phyloP scores from a whole-genome alignment of 148 eudicot species.

The Chenopodium album region DNA sequence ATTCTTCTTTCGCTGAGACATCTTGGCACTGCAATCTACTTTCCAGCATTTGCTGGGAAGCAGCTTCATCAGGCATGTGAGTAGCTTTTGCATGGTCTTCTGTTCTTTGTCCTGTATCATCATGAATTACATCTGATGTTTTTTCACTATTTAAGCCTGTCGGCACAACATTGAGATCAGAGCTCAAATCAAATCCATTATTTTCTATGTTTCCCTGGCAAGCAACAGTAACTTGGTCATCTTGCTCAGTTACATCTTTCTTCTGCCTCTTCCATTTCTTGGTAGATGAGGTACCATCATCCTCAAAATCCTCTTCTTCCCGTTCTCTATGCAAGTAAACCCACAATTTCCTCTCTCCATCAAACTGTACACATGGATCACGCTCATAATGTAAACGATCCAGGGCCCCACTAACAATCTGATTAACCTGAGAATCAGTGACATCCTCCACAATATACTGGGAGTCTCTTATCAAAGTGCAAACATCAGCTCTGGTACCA shows the following conservation, averaged over 20 bases:
- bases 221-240: constrained; percentile 72
- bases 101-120: constrained; percentile 31
- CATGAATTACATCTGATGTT: constrained; percentile 30
- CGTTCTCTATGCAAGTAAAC: constrained; percentile 89
- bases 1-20: constrained; percentile 50
- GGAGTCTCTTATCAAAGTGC: constrained; percentile 86
- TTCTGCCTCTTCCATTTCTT: constrained; percentile 96
- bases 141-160: constrained; percentile 40
- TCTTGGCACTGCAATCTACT: constrained; percentile 44
- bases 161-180: constrained; percentile 65
- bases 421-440: constrained; percentile 78
- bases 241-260: constrained; percentile 75
- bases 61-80: constrained; percentile 38
- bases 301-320: constrained; percentile 97
- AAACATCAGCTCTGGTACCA: constrained; percentile 95
- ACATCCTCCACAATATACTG: constrained; percentile 87
- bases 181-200: constrained; percentile 51
- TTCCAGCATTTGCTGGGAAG: constrained; percentile 34
- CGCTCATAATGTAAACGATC: constrained; percentile 98
- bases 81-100: constrained; percentile 44
- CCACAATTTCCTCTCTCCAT: constrained; percentile 90
- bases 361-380: constrained; percentile 93
- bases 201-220: constrained; percentile 51
- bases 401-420: constrained; percentile 95
- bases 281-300: constrained; percentile 95